Evolutionary conservation across 345 rosid genomes (phyloP).

Genomic region (Camelina hispida): DNA sequence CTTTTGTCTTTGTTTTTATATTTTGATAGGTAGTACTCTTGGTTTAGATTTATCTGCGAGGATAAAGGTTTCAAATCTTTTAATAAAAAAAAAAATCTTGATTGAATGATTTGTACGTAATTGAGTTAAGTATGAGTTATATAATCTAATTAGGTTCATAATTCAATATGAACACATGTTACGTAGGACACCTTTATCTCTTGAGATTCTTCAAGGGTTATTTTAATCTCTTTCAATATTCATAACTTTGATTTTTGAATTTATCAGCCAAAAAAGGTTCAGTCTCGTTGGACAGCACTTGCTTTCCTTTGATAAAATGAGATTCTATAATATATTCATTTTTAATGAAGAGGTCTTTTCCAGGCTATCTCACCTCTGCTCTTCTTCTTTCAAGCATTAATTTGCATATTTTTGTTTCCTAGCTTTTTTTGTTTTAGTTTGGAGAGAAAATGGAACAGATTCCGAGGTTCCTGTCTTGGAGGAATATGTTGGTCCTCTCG

Average conservation of each 20-base stretch:
- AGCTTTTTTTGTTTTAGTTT: conserved; percentile 21
- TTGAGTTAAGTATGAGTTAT: neutral
- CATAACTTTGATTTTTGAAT: neutral
- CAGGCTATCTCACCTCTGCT: conserved; percentile 34
- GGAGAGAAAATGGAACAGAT: conserved; percentile 51
- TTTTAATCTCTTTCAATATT: conserved; percentile 5
- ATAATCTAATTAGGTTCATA: neutral
- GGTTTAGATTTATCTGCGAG: conserved; percentile 13
- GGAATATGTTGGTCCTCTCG: conserved; percentile 67
- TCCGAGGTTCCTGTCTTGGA: conserved; percentile 49
- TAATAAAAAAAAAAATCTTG: neutral
- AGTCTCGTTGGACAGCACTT: conserved; percentile 32
- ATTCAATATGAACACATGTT: neutral
- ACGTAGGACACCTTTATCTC: conserved; percentile 19
- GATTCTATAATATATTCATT: neutral
- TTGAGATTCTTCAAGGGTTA: conserved; percentile 34
- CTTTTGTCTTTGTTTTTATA: neutral
- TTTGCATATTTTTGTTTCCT: neutral
- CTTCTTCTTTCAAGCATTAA: conserved; percentile 14
- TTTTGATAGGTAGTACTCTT: conserved; percentile 12
- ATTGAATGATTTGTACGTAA: no score
- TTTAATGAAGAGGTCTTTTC: neutral
- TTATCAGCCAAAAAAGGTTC: conserved; percentile 5
- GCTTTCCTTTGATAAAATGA: neutral
- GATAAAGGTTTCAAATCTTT: neutral